phyloP scores from a whole-genome alignment of 441 rosid genomes.

The Hypseocharis bilobata region DNA sequence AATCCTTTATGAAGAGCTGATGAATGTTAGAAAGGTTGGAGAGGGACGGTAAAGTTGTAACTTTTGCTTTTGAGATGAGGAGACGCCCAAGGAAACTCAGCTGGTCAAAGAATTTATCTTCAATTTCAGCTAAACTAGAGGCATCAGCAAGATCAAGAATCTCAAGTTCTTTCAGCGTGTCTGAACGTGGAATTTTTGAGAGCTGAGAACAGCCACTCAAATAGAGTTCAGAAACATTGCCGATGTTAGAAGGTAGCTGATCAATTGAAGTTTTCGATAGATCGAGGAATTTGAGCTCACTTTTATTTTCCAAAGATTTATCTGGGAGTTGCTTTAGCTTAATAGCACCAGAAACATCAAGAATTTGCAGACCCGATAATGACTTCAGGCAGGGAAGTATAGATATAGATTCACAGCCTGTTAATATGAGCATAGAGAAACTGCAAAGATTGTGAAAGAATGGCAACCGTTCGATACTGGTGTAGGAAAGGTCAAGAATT shows the following conservation, averaged over 20 bases:
- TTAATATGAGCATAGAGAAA: constrained; percentile 28
- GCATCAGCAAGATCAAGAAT: constrained; percentile 31
- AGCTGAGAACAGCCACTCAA: constrained; percentile 28
- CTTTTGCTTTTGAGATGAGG: constrained; percentile 33
- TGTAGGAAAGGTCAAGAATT: constrained; percentile 36
- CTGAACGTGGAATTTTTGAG: constrained; percentile 16
- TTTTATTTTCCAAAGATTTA: constrained; percentile 27
- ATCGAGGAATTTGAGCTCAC: constrained; percentile 32
- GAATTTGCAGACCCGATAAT: constrained; percentile 36
- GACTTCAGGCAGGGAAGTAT: constrained; percentile 31
- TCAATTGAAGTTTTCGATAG: constrained; percentile 31
- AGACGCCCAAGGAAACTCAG: constrained; percentile 31
- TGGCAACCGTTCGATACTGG: constrained; percentile 32
- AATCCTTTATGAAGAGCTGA: constrained; percentile 24
- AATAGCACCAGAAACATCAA: constrained; percentile 39
- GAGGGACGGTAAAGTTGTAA: constrained; percentile 23
- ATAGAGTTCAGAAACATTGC: constrained; percentile 28
- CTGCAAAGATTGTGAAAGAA: constrained; percentile 19
- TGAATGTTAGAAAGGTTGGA: constrained; percentile 29
- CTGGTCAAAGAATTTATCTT: constrained; percentile 20
- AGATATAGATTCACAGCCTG: constrained; percentile 27
- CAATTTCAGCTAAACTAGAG: constrained; percentile 15
- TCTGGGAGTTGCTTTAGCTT: constrained; percentile 27
- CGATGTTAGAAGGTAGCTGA: constrained; percentile 24
- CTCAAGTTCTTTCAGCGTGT: constrained; percentile 13